Evolutionary conservation across 2,329 filamentous ascomycete genomes (phyloP), one percentile per base, ranked within the genome.

Genomic region (Hypoxylon sp.): DNA sequence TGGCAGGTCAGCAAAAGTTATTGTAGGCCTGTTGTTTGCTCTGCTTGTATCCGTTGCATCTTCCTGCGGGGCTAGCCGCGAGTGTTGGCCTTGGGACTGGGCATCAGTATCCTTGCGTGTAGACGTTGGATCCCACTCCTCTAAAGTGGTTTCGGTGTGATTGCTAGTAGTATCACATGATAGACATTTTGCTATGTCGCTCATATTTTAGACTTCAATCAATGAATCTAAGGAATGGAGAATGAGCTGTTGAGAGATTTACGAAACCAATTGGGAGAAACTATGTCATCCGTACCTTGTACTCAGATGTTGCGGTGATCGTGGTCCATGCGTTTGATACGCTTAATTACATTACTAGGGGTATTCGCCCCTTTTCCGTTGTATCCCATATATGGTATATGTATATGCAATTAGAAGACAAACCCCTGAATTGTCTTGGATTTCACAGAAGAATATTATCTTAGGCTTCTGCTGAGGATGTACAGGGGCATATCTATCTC

Each of bases 1-100:
- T 3, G 75, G 76, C 0, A 78, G 67, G 58, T 73, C 70, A 4
- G 55, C 51, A 56, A 77, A 76, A 9, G 66, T 69, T 33, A 37
- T 47, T 9, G 17, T 10, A 6, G 55, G 51, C 47, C 13, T 50
- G 31, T 1, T 31, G 44, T 19, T n/a, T 26, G 19, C 13, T 13
- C 39, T 44, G 33, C n/a, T 52, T 46, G 17, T 31, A 14, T 8
- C 50, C 13, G 35, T 19, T n/a, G 26, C 11, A 19, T 50, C 55
- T 29, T 52, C 33, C 19, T 29, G 24, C 1, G 26, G 37, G 13
- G 13, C 10, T 5, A 54, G n/a, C 37, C 10, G 47, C 29, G 22
- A n/a, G 4, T 46, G 22, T 42, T 39, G 46, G 33, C 5, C 6
- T 11, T 13, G 22, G 17, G 26, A 13, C 10, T 26, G 54, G 47